Evolutionary conservation across 2,329 filamentous ascomycete genomes (phyloP), one percentile per base, ranked within the genome.

Genomic region (Diaporthe citri): DNA sequence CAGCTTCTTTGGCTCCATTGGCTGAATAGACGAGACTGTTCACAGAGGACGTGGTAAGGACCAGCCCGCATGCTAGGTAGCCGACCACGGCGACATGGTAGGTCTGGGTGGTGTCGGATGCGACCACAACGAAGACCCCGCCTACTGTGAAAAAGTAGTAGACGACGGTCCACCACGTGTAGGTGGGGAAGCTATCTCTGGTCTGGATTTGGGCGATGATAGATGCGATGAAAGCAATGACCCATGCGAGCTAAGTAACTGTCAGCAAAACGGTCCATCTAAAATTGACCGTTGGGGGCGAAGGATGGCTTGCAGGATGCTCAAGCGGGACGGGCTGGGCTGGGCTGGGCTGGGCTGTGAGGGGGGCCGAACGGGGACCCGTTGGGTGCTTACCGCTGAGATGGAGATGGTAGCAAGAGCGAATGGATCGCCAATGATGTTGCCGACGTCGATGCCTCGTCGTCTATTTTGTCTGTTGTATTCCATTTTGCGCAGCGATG

Each of bases 401-500:
- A 98, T 98, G 74, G 96, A 98, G 78, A 97, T 91, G 48, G 97
- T 98, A 73, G 96, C 95, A 76, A 99, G 90, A 76, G 96, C 96
- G 85, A 99, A 98, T 8, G 97, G 97, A 86, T 99, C 96, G 80
- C 97, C 97, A 76, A 98, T 89, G 80, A 99, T 95, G 85, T 98
- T 97, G 83, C 94, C 94, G 84, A 96, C 85, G 84, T 91, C 93
- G 84, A 98, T 93, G 80, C 87, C 86, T 82, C 84, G 87, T 82
- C 89, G 87, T 81, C 88, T 87, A 82, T 92, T 90, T 79, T 86
- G 84, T 77, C 90, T 88, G 78, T 90, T 90, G 83, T 91, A 88
- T 88, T 95, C 93, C 93, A 95, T 95, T 92, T 95, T 95, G 85
- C 87, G 88, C 82, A 95, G 87, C 79, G 94, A 95, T 80, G 93